Evolutionary conservation across 1,139 yeast genomes (phyloP).

Genomic region (Yamadazyma sp.): DNA sequence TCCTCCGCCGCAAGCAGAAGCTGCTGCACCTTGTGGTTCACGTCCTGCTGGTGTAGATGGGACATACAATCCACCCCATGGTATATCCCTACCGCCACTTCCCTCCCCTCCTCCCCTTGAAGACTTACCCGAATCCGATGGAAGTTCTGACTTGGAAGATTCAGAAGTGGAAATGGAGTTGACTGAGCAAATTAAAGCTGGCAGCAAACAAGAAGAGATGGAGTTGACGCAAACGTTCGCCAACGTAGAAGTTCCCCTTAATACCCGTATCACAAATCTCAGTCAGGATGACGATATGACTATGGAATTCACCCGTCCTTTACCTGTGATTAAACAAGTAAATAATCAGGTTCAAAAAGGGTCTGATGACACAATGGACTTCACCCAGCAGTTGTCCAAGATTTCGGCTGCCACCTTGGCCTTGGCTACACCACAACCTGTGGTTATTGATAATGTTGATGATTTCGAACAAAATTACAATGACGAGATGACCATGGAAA

Average conservation of each 20-base stretch:
- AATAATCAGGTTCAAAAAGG: constrained; percentile 1
- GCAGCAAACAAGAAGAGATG: constrained; percentile 9
- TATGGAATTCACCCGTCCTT: constrained; percentile 8
- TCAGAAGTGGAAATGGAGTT: constrained; percentile 24
- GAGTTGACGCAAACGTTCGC: constrained; percentile 14
- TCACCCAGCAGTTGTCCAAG: constrained; percentile 14
- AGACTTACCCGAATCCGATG: neutral
- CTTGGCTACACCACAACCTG: too few species aligned
- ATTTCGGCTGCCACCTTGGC: neutral
- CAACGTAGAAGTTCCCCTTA: neutral
- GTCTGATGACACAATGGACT: constrained; percentile 13
- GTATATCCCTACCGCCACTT: neutral
- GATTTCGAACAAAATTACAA: neutral
- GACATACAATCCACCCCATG: too few species aligned
- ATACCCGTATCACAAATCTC: neutral
- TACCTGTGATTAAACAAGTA: constrained; percentile 3
- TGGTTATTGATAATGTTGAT: constrained; percentile 1
- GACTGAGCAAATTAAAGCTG: constrained; percentile 15
- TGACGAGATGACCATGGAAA: constrained; percentile 10
- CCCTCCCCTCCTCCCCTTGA: neutral
- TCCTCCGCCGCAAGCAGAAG: neutral
- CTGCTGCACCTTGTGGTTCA: neutral
- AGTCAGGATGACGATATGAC: neutral
- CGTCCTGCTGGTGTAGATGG: too few species aligned
- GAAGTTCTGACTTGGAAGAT: constrained; percentile 6